Base-by-base conservation (phyloP, 352 stramenopile genomes). In the Saprolegnia diclina region DNA sequence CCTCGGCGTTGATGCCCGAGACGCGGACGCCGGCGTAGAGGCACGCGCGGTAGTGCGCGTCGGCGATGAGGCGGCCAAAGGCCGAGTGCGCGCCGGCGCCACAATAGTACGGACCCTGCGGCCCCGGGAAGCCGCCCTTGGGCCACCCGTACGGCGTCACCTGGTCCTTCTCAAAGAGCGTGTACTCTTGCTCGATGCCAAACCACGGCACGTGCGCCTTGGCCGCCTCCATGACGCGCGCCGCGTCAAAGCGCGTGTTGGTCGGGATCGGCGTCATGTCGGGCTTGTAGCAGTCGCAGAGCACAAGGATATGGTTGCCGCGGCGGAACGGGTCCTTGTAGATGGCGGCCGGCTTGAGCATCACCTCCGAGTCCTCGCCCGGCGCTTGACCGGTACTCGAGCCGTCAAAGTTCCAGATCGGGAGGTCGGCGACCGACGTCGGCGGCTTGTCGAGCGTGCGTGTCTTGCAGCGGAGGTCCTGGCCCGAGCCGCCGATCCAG, bases 161-260 rank as follows among this genome's bases (percentile, higher is more conserved):
- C 37, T 81, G 79, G 74, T 92, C 85, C 57, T 85, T 79, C 71
- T 94, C 86, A 74, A 98, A 97, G 59, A 98, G 78, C 42, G 92
- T 98, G 87, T 98, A 98, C 84, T 98, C 96, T 85, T 99, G 96
- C 85, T 99, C 96, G 73, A 98, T 90, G 64, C 96, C 96, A 77
- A 98, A 99, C 96, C 94, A 98, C 16, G 90, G 89, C 44, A 69
- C 75, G 50, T 91, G 77, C 0, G 45, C 56, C 57, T 74, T 75
- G 19, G 81, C 78, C 10, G 78, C 79, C 67, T 81, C 67, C 82
- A 94, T 93, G 54, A 95, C 85, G 38, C 81, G 81, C 9, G 76
- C 77, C 14, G 79, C 80, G 52, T 91, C 84, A 62, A 82, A 85
- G 73, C 94, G 90, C 40, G 84, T 96, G 82, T 98, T 98, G 73